These are phyloP conservation scores for Nigrospora oryzae DNA, from an alignment of 2,329 filamentous ascomycete species.

Conservation along the genomic window DNA sequence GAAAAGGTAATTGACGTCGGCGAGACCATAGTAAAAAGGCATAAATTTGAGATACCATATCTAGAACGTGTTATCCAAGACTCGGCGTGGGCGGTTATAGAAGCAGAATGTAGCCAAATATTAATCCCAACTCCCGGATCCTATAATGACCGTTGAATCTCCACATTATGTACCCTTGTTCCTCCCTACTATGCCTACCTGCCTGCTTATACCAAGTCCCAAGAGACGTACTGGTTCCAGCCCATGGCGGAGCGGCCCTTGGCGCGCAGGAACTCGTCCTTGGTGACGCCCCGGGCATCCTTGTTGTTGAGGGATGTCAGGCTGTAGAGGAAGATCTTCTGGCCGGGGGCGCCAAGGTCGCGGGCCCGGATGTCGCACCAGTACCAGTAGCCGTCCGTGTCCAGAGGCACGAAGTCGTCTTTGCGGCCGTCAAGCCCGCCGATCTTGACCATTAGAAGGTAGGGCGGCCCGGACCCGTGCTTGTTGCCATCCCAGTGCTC, in stretches of 20 bases:
- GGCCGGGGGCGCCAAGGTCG: slow-evolving; percentile 60
- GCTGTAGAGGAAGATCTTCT: slow-evolving; percentile 56
- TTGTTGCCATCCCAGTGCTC: slow-evolving; percentile 73
- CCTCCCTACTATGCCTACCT: neutral
- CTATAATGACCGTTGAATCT: no score
- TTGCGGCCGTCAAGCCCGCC: slow-evolving; percentile 58
- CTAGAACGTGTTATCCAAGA: no score
- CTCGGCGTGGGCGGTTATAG: no score
- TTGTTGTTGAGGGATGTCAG: slow-evolving; percentile 41
- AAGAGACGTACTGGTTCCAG: neutral
- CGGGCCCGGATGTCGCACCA: slow-evolving; percentile 66
- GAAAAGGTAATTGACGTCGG: no score
- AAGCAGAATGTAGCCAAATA: no score
- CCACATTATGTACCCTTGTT: no score
- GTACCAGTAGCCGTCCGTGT: slow-evolving; percentile 73
- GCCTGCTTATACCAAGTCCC: neutral
- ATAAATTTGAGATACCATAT: no score
- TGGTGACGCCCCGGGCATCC: slow-evolving; percentile 39
- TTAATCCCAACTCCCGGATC: no score
- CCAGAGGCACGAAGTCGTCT: slow-evolving; percentile 61
- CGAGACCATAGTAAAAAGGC: no score
- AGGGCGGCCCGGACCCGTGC: slow-evolving; percentile 56
- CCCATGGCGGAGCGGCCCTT: slow-evolving; percentile 32
- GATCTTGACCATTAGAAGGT: slow-evolving; percentile 61
- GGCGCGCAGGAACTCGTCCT: slow-evolving; percentile 32